Evolutionary conservation across 1,139 yeast genomes (phyloP).

Genomic region (Nakaseomyces delphensis): DNA sequence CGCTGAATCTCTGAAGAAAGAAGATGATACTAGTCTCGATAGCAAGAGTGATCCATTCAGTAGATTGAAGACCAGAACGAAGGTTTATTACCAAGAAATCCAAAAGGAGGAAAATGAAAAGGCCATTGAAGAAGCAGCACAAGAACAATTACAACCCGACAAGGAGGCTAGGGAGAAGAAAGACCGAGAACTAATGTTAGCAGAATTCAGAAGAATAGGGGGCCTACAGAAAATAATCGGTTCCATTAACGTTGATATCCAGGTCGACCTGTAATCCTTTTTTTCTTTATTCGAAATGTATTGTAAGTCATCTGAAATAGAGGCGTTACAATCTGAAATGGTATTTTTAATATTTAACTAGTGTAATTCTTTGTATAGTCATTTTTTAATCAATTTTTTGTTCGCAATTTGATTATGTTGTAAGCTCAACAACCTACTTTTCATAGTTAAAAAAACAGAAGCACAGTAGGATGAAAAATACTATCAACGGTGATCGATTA

Average conservation of each 20-base stretch:
- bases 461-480: no score
- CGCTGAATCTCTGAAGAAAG: slow-evolving; percentile 62
- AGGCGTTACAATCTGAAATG: no score
- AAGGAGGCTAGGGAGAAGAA: slow-evolving; percentile 33
- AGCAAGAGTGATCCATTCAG: slow-evolving; percentile 76
- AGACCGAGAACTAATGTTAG: slow-evolving; percentile 31
- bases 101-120: slow-evolving; percentile 40
- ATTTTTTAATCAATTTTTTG: neutral
- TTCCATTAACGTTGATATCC: slow-evolving; percentile 38
- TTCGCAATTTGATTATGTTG: no score
- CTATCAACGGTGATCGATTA: no score
- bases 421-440: no score
- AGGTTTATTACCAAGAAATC: slow-evolving; percentile 59
- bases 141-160: slow-evolving; percentile 30
- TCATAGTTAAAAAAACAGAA: no score
- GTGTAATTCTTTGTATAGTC: no score
- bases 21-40: slow-evolving; percentile 37
- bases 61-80: slow-evolving; percentile 77
- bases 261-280: slow-evolving; percentile 26
- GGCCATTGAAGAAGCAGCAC: slow-evolving; percentile 36
- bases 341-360: neutral
- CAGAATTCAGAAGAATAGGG: slow-evolving; percentile 35
- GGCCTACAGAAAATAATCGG: slow-evolving; percentile 42
- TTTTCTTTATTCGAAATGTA: neutral
- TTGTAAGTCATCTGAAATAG: no score